phyloP scores from a whole-genome alignment of 768 basidiomycete species.

The Naganishia onofrii region DNA sequence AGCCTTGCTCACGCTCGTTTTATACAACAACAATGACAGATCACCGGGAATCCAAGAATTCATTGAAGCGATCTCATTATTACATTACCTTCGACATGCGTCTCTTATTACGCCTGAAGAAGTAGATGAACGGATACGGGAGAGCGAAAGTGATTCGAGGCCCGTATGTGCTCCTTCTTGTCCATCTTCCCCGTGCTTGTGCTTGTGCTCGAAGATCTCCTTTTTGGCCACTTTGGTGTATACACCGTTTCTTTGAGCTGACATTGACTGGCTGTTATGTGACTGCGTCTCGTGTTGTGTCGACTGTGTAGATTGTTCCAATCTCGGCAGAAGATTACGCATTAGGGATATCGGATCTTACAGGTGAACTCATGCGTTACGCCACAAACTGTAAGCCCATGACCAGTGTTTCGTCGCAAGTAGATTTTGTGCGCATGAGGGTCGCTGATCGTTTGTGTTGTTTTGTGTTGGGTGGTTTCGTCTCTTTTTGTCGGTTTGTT shows the following conservation, averaged over 20 bases:
- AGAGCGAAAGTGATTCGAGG: conserved; percentile 39
- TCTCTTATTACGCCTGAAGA: conserved; percentile 62
- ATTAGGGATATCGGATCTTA: conserved; percentile 87
- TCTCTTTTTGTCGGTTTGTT: neutral
- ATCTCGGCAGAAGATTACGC: conserved; percentile 80
- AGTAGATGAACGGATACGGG: conserved; percentile 66
- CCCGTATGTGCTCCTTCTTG: neutral
- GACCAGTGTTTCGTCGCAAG: neutral
- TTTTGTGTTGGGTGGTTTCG: too few species aligned
- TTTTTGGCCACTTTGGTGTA: too few species aligned
- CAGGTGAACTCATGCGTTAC: conserved; percentile 93
- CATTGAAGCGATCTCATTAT: conserved; percentile 86
- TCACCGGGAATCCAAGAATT: conserved; percentile 80
- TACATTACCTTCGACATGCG: conserved; percentile 73
- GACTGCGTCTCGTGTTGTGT: too few species aligned
- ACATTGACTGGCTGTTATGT: neutral
- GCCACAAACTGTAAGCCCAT: conserved; percentile 69
- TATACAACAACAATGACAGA: too few species aligned
- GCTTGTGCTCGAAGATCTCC: too few species aligned
- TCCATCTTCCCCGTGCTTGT: too few species aligned
- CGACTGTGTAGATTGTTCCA: conserved; percentile 58
- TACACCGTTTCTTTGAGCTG: neutral
- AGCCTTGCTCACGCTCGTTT: too few species aligned
- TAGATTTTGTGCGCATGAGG: too few species aligned
- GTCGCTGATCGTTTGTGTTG: neutral